Evolutionary conservation across 352 stramenopile genomes (phyloP), one percentile per base, ranked within the genome.

Genomic region (Phytophthora gonapodyides): DNA sequence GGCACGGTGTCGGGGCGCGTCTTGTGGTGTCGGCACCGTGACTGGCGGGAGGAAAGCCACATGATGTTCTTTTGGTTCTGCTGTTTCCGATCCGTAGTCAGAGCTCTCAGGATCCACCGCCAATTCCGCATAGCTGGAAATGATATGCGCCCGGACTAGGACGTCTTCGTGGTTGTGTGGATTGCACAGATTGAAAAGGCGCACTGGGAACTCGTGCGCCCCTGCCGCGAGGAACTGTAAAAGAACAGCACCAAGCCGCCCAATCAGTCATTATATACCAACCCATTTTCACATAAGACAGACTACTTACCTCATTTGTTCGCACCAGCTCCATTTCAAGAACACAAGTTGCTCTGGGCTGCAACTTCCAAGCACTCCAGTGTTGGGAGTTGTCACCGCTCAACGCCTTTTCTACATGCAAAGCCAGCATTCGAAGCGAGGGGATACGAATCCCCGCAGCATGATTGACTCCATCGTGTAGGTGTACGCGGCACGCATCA

Each of bases 101-200:
- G 80, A 88, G 57, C 82, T 93, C 56, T 91, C 82, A 3, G 85
- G 84, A 40, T 96, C 84, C 15, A 96, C 67, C 2, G 78, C 82
- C 19, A 96, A 49, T 48, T 94, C 80, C 40, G 84, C 84, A 30
- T 96, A 96, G 52, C 80, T 94, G 13, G 87, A 90, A 55, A 96
- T 88, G 47, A 96, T 88, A 38, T 93, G 81, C 30, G 82, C 82
- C 4, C 68, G 73, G 37, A 93, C 68, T 10, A 67, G 34, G 8
- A 93, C 65, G 33, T 77, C 60, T 52, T 94, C 80, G n/a, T 85
- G 71, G 37, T 96, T 96, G 57, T 82, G 80, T 10, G 85, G 85
- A 44, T 96, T 96, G 43, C 72, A 67, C n/a, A 93, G 19, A 42
- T 96, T 96, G 15, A 85, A 75, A 49, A 96, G 73, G 3, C 75